Conservation (phyloP, 768 basidiomycete genomes). For the Harrya chromipes region DNA sequence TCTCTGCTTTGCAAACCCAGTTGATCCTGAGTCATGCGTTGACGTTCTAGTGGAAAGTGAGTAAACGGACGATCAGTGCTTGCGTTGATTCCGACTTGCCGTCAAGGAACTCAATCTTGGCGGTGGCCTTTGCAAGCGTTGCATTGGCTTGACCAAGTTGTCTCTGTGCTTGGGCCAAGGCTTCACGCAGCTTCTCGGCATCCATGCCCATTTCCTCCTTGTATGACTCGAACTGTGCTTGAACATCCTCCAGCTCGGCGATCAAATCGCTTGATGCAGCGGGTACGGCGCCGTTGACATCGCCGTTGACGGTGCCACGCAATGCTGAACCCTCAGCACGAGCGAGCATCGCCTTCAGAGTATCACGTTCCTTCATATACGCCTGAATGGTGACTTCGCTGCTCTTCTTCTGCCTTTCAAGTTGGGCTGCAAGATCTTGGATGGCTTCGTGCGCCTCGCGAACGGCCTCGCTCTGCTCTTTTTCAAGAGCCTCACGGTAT, state of each 20-base stretch:
- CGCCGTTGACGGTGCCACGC: slow-evolving; percentile 29
- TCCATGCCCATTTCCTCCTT: slow-evolving; percentile 80
- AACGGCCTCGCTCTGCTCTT: slow-evolving; percentile 76
- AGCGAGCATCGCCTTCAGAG: slow-evolving; percentile 71
- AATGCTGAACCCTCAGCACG: slow-evolving; percentile 40
- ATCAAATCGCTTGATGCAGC: slow-evolving; percentile 39
- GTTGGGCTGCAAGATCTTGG: slow-evolving; percentile 67
- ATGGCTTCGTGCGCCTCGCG: slow-evolving; percentile 88
- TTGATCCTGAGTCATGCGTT: slow-evolving; percentile 69
- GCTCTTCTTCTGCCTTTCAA: slow-evolving; percentile 74
- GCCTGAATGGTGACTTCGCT: slow-evolving; percentile 71
- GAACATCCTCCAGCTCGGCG: slow-evolving; percentile 67
- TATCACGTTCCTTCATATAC: slow-evolving; percentile 85
- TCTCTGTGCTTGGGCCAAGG: slow-evolving; percentile 59
- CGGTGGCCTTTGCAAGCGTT: slow-evolving; percentile 77
- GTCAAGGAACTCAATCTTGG: slow-evolving; percentile 72
- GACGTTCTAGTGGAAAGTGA: slow-evolving; percentile 50
- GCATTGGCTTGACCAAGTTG: slow-evolving; percentile 65
- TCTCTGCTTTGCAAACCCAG: slow-evolving; percentile 59
- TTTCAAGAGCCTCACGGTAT: slow-evolving; percentile 64
- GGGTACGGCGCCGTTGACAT: slow-evolving; percentile 25
- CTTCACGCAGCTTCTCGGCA: slow-evolving; percentile 66
- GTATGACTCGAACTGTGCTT: slow-evolving; percentile 79
- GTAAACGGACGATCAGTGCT: background rate
- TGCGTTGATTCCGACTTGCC: slow-evolving; percentile 43